Evolutionary conservation across 2,329 filamentous ascomycete species (phyloP).

Genomic region (Colletotrichum sublineola): DNA sequence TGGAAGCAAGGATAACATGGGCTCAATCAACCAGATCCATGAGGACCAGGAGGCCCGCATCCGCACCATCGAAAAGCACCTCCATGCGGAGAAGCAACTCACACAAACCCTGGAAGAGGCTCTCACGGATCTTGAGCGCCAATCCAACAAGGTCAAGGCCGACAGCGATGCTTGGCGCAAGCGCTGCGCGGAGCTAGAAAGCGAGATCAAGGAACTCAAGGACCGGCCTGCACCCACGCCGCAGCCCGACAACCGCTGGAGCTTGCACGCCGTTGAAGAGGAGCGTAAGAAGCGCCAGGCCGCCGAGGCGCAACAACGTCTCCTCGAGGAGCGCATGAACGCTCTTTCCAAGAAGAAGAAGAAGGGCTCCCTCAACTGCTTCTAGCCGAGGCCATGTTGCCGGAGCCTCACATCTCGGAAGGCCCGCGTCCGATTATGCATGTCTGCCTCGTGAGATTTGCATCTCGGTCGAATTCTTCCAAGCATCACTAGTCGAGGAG

Average conservation of each 20-base stretch:
- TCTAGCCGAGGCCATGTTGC: conserved; percentile 68
- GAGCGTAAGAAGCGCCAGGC: conserved; percentile 93
- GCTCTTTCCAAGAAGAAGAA: conserved; percentile 92
- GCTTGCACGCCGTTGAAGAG: conserved; percentile 92
- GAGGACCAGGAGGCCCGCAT: conserved; percentile 97
- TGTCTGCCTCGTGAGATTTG: conserved; percentile 42
- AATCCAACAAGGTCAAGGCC: conserved; percentile 90
- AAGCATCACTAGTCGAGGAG: conserved; percentile 8
- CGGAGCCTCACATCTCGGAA: conserved; percentile 11
- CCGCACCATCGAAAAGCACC: conserved; percentile 94
- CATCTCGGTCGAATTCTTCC: background rate
- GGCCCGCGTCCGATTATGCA: conserved; percentile 43
- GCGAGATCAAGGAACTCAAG: conserved; percentile 76
- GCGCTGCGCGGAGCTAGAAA: conserved; percentile 82
- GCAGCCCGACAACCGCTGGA: conserved; percentile 71
- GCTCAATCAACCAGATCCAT: conserved; percentile 80
- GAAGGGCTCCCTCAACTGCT: conserved; percentile 96
- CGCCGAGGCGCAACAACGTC: conserved; percentile 88
- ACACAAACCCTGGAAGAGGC: conserved; percentile 96
- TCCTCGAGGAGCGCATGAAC: conserved; percentile 95
- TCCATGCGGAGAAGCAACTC: conserved; percentile 95
- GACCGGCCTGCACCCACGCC: conserved; percentile 61
- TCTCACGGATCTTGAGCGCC: conserved; percentile 90
- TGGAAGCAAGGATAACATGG: conserved; percentile 80
- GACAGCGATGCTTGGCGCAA: conserved; percentile 94